phyloP scores from a whole-genome alignment of 352 stramenopile species.

The Pythium myriotylum region DNA sequence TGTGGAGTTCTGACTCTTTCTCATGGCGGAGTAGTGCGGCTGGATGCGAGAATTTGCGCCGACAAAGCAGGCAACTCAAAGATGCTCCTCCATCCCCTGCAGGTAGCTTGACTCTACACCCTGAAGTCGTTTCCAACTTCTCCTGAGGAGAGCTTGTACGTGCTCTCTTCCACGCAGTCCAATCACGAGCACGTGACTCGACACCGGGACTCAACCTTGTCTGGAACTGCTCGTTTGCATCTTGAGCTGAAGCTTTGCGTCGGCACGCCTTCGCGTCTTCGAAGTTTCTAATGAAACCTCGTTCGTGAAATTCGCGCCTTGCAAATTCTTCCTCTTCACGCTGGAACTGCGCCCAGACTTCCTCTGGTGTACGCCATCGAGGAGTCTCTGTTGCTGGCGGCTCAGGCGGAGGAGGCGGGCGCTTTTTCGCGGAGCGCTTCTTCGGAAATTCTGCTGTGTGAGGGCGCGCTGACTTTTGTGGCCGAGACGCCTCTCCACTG shows the following conservation, averaged over 20 bases:
- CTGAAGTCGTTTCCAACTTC: no score
- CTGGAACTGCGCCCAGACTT: conserved; percentile 74
- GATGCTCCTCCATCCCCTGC: no score
- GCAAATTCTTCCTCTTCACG: conserved; percentile 71
- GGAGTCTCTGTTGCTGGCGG: conserved; percentile 10
- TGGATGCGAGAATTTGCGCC: conserved; percentile 60
- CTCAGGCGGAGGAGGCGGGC: conserved; percentile 10
- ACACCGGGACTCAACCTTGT: background rate
- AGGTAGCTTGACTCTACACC: no score
- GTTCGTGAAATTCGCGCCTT: conserved; percentile 51
- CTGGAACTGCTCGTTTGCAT: background rate
- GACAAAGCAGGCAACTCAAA: conserved; percentile 62
- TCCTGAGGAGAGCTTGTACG: no score
- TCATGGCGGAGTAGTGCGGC: conserved; percentile 56
- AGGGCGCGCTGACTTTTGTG: conserved; percentile 1
- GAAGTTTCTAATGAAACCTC: conserved; percentile 70
- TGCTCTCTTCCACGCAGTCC: conserved; percentile 20
- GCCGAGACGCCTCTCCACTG: background rate
- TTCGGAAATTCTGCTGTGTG: conserved; percentile 8
- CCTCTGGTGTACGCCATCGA: conserved; percentile 50
- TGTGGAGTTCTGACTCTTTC: conserved; percentile 46
- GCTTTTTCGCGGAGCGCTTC: conserved; percentile 9
- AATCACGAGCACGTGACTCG: conserved; percentile 8
- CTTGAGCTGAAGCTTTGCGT: background rate
- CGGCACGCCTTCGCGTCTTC: background rate